phyloP scores from a whole-genome alignment of 179 eudicot genomes.

The Beta macrorhiza region DNA sequence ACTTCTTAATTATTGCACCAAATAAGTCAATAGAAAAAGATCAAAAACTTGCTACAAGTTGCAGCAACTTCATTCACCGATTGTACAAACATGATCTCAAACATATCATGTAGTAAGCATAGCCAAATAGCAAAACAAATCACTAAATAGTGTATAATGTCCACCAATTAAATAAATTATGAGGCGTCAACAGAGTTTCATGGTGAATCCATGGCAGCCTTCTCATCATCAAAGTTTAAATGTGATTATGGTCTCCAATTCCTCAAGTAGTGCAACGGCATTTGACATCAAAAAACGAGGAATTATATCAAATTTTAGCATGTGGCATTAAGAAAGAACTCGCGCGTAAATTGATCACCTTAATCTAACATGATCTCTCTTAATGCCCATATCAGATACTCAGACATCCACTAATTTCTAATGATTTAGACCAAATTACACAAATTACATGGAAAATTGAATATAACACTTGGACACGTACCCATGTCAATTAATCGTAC shows the following conservation, averaged over 20 bases:
- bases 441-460: neutral
- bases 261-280: neutral
- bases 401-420: neutral
- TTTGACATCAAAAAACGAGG: neutral
- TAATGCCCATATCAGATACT: neutral
- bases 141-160: neutral
- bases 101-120: neutral
- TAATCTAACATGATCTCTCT: neutral
- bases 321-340: neutral
- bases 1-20: neutral
- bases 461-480: neutral
- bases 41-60: neutral
- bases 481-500: neutral
- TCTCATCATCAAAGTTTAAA: neutral
- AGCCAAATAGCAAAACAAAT: slow-evolving; percentile 8
- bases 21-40: neutral
- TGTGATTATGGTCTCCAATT: neutral
- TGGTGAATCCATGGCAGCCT: neutral
- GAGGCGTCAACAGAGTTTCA: neutral
- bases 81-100: neutral
- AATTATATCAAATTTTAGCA: neutral
- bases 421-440: neutral
- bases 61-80: slow-evolving; percentile 1
- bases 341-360: neutral
- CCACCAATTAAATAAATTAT: neutral